Percentiles rank a stretch among this genome's conserved stretches.
phyloP scores from a whole-genome alignment of 2,329 filamentous ascomycete species.

The Ascochyta clinopodiicola region DNA sequence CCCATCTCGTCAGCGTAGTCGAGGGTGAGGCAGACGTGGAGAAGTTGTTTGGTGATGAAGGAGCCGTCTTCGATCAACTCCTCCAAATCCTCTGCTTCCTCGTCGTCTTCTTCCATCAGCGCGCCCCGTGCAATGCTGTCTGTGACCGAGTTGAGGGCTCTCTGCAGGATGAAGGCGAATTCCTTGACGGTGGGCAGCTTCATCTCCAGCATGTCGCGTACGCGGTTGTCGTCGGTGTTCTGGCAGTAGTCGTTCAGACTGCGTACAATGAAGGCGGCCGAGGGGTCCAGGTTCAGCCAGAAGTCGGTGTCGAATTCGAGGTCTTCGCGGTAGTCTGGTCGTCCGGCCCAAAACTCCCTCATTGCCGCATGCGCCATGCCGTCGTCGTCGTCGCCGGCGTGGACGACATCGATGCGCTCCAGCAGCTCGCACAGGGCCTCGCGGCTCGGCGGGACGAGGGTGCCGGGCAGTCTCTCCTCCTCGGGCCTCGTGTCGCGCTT shows the following conservation, averaged over 20 bases:
- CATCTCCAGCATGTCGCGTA: conserved; percentile 80
- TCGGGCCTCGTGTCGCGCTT: conserved; percentile 65
- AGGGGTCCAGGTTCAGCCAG: conserved; percentile 82
- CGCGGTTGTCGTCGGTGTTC: conserved; percentile 73
- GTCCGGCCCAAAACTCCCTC: conserved; percentile 93
- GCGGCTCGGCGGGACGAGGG: conserved; percentile 59
- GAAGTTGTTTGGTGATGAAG: conserved; percentile 93
- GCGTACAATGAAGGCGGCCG: conserved; percentile 87
- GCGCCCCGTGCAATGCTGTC: conserved; percentile 65
- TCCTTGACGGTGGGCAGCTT: conserved; percentile 95
- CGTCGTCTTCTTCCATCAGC: conserved; percentile 59
- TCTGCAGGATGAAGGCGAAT: conserved; percentile 84
- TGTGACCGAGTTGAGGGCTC: conserved; percentile 74
- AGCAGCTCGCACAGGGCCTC: conserved; percentile 89
- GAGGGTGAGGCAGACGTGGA: conserved; percentile 88
- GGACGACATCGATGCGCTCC: conserved; percentile 91
- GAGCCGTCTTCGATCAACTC: conserved; percentile 89
- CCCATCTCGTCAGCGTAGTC: conserved; percentile 99
- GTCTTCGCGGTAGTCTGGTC: conserved; percentile 79
- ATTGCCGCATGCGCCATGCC: conserved; percentile 94
- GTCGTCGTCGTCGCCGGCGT: conserved; percentile 84
- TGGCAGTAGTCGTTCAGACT: conserved; percentile 96
- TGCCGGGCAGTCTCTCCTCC: conserved; percentile 58
- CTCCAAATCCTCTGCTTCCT: conserved; percentile 69
- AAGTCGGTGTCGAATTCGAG: conserved; percentile 75